Base-by-base conservation (phyloP, 1,139 yeast species). In the Taphrina wiesneri region DNA sequence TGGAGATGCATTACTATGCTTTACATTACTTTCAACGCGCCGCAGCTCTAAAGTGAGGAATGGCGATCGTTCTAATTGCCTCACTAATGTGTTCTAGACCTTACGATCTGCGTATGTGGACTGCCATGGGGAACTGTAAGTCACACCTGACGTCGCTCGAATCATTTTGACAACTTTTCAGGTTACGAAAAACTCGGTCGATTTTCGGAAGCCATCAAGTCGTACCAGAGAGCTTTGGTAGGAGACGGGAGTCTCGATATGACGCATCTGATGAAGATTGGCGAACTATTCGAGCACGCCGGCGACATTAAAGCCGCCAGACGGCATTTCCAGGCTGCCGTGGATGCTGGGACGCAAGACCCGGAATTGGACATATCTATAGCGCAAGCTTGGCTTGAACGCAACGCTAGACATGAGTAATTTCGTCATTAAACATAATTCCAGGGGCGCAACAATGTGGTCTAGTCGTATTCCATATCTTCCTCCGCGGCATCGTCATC, bases 1-100 rank as follows among this genome's bases (percentile, higher is more conserved):
- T 93, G 68, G 98, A 93, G 72, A 92, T 92, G 97, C 96, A 90
- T 75, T 81, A 90, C 71, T 95, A 92, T 74, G 93, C 98, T 0
- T 79, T 92, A 47, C 92, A 91, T 75, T 93, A 95, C 75, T 95
- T 90, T 74, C 97, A 93, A 76, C 81, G 90, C 60, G 97, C 98
- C 0, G 88, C 97, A 47, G 84, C 90, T 25, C 80, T 95, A 69
- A 92, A 88, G 70, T 71, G 53, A n/a, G 61, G 30, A n/a, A 32
- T 23, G 7, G 26, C 23, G 28, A 15, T 19, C 34, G 23, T 39
- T 65, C 45, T 53, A 45, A 34, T 21, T 13, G 5, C 19, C 28
- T n/a, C 26, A 17, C 36, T 39, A 19, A 13, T 3, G 17, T 60
- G 7, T 4, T n/a, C n/a, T 56, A 71, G 74, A 72, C 98, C 98